phyloP scores from a whole-genome alignment of 2,329 filamentous ascomycete species.

The Sporothrix schenckii region DNA sequence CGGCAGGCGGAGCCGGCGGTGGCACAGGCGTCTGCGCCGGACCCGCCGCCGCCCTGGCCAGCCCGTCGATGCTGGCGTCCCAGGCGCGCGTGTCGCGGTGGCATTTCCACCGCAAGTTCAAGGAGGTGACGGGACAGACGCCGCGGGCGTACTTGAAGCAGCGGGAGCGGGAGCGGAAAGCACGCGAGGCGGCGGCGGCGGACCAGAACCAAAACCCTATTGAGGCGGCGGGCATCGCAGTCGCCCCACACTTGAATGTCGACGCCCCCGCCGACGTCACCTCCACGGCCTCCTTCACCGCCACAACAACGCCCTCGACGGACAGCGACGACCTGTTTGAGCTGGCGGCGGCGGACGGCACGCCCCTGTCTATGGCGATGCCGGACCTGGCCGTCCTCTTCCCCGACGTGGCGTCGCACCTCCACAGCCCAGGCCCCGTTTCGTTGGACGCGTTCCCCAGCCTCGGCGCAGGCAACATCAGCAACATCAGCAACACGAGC shows the following conservation, averaged over 20 bases:
- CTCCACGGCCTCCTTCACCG: neutral
- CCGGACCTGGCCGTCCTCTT: neutral
- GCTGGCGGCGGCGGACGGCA: neutral
- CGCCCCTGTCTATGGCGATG: neutral
- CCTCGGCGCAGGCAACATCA: neutral
- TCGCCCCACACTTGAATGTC: too few species aligned
- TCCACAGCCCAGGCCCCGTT: neutral
- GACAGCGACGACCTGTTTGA: constrained; percentile 13
- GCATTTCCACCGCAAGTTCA: constrained; percentile 63
- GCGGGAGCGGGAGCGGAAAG: constrained; percentile 9
- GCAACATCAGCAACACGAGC: too few species aligned
- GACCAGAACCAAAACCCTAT: too few species aligned
- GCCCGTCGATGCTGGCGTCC: constrained; percentile 48
- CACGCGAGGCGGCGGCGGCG: neutral
- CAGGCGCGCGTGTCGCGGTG: constrained; percentile 58
- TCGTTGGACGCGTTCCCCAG: neutral
- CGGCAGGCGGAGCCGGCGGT: constrained; percentile 1
- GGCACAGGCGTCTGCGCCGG: neutral
- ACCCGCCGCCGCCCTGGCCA: constrained; percentile 33
- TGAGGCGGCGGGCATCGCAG: too few species aligned
- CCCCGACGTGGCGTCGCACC: neutral
- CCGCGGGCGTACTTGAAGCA: constrained; percentile 43
- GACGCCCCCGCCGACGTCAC: too few species aligned
- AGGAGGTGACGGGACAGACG: constrained; percentile 56
- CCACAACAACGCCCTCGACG: neutral